Conservation (phyloP, 192 early-diverging fungal species). For the Gaertneriomyces sp. region DNA sequence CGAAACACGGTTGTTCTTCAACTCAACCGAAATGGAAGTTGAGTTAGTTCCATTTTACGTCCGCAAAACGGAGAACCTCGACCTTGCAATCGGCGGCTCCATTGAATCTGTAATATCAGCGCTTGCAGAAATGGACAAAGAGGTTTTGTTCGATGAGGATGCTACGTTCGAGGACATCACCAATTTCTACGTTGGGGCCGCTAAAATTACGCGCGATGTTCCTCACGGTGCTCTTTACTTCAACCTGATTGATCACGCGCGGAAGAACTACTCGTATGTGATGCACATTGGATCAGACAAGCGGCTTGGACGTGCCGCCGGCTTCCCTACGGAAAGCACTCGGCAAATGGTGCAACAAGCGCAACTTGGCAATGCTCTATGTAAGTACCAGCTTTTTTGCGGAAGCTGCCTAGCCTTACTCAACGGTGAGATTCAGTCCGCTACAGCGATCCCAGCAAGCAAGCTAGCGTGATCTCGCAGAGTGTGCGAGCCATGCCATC, state of each 20-base stretch:
- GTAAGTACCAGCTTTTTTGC: conserved; percentile 2
- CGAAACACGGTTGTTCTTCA: conserved; percentile 33
- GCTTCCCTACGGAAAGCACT: conserved; percentile 49
- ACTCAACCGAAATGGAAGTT: too few species aligned
- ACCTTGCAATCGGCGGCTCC: conserved; percentile 40
- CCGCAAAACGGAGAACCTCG: conserved; percentile 37
- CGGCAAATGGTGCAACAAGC: conserved; percentile 50
- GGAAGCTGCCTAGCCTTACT: background rate
- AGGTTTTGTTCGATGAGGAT: conserved; percentile 24
- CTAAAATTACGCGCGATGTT: conserved; percentile 40
- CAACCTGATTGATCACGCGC: conserved; percentile 42
- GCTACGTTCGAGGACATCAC: conserved; percentile 13
- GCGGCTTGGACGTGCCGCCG: conserved; percentile 36
- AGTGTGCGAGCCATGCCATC: conserved; percentile 59
- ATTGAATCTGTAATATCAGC: conserved; percentile 36
- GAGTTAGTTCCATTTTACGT: conserved; percentile 48
- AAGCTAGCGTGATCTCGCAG: conserved; percentile 54
- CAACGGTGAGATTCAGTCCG: conserved; percentile 10
- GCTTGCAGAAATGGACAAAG: conserved; percentile 46
- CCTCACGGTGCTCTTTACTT: conserved; percentile 60
- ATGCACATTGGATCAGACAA: conserved; percentile 52
- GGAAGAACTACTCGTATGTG: conserved; percentile 47
- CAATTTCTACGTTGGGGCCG: conserved; percentile 20
- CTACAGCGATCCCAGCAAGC: conserved; percentile 33
- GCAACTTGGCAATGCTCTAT: conserved; percentile 36